A percentile compares a stretch with the other conserved stretches of the same genome.
phyloP scores from a whole-genome alignment of 2,329 filamentous ascomycete species.

The Neonectria punicea region DNA sequence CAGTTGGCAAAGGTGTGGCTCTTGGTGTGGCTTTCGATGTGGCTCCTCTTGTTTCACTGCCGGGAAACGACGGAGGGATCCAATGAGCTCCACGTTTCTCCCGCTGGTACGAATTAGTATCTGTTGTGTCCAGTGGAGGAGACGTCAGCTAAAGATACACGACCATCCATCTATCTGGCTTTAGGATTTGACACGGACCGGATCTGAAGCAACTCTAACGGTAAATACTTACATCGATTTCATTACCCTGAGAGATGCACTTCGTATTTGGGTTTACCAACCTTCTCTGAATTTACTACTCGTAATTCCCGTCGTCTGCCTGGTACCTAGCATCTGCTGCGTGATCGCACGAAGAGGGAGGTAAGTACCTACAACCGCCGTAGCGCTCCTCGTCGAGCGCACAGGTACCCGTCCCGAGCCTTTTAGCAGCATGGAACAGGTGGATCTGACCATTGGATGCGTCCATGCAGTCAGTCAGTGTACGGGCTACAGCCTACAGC shows the following conservation, averaged over 20 bases:
- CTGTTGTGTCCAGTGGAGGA: conserved; percentile 28
- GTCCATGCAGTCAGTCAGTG: background rate
- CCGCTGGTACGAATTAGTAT: background rate
- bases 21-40: background rate
- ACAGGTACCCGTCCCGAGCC: conserved; percentile 17
- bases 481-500: conserved; percentile 2
- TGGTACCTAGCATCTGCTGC: background rate
- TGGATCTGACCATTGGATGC: background rate
- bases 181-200: background rate
- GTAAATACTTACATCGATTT: background rate
- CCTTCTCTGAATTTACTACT: background rate
- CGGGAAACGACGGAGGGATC: background rate
- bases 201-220: background rate
- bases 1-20: conserved; percentile 9
- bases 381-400: conserved; percentile 10
- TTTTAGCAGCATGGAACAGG: conserved; percentile 15
- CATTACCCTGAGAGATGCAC: background rate
- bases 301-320: background rate
- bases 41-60: background rate
- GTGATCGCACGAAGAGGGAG: too few species aligned
- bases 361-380: conserved; percentile 5
- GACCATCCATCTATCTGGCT: background rate
- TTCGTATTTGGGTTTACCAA: background rate
- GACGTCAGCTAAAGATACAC: conserved; percentile 27
- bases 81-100: conserved; percentile 12